Evolutionary conservation across 2,329 filamentous ascomycete genomes (phyloP).

Genomic region (Ophiocordyceps camponoti-floridani): DNA sequence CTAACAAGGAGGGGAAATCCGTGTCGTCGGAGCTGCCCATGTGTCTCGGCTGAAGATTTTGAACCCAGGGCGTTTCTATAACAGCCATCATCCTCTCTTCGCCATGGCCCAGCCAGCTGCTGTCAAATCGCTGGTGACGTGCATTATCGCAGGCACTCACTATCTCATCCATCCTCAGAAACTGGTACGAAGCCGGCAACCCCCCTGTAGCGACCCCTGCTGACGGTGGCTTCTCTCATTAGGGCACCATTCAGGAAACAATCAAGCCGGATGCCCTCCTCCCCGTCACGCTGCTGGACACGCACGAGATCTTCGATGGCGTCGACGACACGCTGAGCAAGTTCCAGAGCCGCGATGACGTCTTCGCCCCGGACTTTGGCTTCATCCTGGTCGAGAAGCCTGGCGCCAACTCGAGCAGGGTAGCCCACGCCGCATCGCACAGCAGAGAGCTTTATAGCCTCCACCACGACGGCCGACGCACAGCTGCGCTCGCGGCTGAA

Average conservation of each 20-base stretch:
- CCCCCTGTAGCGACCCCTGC: neutral
- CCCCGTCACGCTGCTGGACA: constrained; percentile 20
- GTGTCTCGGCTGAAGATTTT: no score
- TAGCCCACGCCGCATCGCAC: neutral
- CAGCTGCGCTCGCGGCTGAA: no score
- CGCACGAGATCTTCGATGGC: constrained; percentile 18
- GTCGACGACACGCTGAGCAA: constrained; percentile 15
- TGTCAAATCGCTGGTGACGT: constrained; percentile 14
- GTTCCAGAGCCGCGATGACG: constrained; percentile 18
- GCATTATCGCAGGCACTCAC: constrained; percentile 17
- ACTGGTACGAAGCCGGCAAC: constrained; percentile 8
- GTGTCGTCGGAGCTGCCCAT: no score
- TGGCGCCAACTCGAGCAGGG: constrained; percentile 5
- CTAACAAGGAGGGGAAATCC: no score
- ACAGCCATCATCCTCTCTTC: no score
- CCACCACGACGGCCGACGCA: no score
- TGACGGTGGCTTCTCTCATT: neutral
- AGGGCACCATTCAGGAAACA: constrained; percentile 22
- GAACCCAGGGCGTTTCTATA: no score
- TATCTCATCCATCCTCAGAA: constrained; percentile 22
- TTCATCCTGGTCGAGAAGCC: constrained; percentile 20
- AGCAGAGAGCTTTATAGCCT: no score
- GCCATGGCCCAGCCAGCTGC: neutral
- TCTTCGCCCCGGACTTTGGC: constrained; percentile 20
- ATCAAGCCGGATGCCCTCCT: constrained; percentile 21